Conservation (phyloP, 1,284 basidiomycete genomes). For the Pseudozyma tsukubaensis region DNA sequence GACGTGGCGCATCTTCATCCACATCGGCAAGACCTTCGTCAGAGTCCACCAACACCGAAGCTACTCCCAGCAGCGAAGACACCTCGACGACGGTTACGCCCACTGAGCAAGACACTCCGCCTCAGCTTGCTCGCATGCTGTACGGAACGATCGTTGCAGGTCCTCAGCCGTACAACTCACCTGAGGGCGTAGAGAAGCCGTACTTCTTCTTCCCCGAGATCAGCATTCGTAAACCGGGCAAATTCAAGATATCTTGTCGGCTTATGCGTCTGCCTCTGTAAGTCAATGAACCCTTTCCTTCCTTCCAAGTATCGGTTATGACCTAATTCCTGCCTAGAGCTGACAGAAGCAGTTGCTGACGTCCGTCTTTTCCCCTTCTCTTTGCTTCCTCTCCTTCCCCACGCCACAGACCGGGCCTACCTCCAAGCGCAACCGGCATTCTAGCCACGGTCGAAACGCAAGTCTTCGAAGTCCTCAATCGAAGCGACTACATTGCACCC, state of each 20-base stretch:
- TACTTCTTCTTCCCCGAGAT: constrained; percentile 61
- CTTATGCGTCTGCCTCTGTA: constrained; percentile 50
- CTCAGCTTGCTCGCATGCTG: constrained; percentile 42
- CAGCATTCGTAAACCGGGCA: constrained; percentile 46
- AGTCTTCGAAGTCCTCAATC: constrained; percentile 42
- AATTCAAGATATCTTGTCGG: constrained; percentile 40
- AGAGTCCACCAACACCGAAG: constrained; percentile 3
- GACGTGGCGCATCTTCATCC: constrained; percentile 11
- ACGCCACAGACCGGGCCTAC: constrained; percentile 14
- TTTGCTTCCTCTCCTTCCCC: not conserved
- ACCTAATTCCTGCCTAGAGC: too few relatives aligned
- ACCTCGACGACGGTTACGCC: not conserved
- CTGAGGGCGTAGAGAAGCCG: constrained; percentile 8
- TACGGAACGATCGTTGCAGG: constrained; percentile 53
- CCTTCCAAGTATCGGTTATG: too few relatives aligned
- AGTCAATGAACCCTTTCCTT: constrained; percentile 7
- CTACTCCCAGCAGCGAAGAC: constrained; percentile 6
- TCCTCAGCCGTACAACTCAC: constrained; percentile 27
- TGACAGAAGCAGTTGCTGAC: not conserved
- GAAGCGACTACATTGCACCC: constrained; percentile 34
- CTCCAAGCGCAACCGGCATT: constrained; percentile 2
- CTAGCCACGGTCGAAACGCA: constrained; percentile 35
- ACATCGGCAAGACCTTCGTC: not conserved
- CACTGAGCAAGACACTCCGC: not conserved
- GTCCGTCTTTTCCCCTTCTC: not conserved